Conservation (phyloP, 2,329 filamentous ascomycete genomes). For the Trichoderma sp. region DNA sequence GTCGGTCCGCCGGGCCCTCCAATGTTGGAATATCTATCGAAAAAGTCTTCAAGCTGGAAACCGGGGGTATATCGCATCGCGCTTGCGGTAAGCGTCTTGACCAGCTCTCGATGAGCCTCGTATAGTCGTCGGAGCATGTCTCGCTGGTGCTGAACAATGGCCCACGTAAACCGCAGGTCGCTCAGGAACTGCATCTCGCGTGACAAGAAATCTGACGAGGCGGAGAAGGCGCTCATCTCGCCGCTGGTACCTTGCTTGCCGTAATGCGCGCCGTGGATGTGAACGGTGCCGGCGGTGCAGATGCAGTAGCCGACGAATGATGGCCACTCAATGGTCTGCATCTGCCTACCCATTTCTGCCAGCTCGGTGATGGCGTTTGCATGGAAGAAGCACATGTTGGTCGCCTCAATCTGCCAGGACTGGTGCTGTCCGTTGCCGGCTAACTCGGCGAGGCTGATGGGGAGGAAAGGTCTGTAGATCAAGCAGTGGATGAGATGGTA, state of each 20-base stretch:
- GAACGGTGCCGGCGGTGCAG: slow-evolving; percentile 82
- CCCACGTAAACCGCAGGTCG: slow-evolving; percentile 75
- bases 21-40: slow-evolving; percentile 71
- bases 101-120: slow-evolving; percentile 76
- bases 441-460: slow-evolving; percentile 79
- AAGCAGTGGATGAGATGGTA: slow-evolving; percentile 87
- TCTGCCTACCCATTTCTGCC: slow-evolving; percentile 74
- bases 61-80: slow-evolving; percentile 71
- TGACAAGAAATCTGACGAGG: slow-evolving; percentile 68
- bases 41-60: slow-evolving; percentile 85
- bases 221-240: slow-evolving; percentile 64
- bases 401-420: slow-evolving; percentile 90
- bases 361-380: slow-evolving; percentile 86
- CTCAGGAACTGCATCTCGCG: slow-evolving; percentile 78
- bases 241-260: slow-evolving; percentile 52
- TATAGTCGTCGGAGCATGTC: slow-evolving; percentile 78
- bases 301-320: slow-evolving; percentile 86
- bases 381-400: slow-evolving; percentile 82
- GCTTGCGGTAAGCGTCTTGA: slow-evolving; percentile 68
- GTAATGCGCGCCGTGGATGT: slow-evolving; percentile 84
- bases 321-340: slow-evolving; percentile 78
- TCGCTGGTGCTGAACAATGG: slow-evolving; percentile 75
- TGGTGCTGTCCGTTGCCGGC: slow-evolving; percentile 81
- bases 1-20: slow-evolving; percentile 60
- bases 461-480: slow-evolving; percentile 83